Evolutionary conservation across 2,329 filamentous ascomycete species (phyloP).

Genomic region (Neobulgaria alba): DNA sequence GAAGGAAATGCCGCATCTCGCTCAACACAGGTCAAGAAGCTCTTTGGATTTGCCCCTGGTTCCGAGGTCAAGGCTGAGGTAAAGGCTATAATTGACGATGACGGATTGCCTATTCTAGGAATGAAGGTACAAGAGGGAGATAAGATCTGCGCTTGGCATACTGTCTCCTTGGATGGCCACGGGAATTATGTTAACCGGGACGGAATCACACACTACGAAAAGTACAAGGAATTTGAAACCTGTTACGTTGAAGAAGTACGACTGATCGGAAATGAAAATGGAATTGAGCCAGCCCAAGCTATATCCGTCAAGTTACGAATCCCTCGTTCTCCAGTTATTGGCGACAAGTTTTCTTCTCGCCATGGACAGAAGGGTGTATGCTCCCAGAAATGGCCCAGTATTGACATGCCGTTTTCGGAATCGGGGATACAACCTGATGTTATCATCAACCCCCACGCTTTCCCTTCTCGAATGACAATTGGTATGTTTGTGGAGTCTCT

Average conservation of each 20-base stretch:
- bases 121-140: slow-evolving; percentile 71
- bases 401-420: slow-evolving; percentile 96
- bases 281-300: slow-evolving; percentile 74
- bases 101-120: slow-evolving; percentile 79
- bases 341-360: slow-evolving; percentile 97
- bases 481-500: slow-evolving; percentile 98
- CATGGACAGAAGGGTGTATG: slow-evolving; percentile 97
- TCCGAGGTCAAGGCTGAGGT: slow-evolving; percentile 58
- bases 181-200: slow-evolving; percentile 79
- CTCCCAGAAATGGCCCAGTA: slow-evolving; percentile 88
- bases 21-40: slow-evolving; percentile 62
- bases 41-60: slow-evolving; percentile 85
- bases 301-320: slow-evolving; percentile 90
- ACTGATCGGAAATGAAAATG: slow-evolving; percentile 76
- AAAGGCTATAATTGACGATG: slow-evolving; percentile 69
- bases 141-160: slow-evolving; percentile 82
- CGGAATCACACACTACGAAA: slow-evolving; percentile 76
- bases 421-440: slow-evolving; percentile 93
- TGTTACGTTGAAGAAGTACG: slow-evolving; percentile 91
- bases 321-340: slow-evolving; percentile 83
- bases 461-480: slow-evolving; percentile 99
- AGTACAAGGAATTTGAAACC: slow-evolving; percentile 86
- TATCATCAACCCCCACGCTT: slow-evolving; percentile 99
- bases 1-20: slow-evolving; percentile 62
- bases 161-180: slow-evolving; percentile 69